Base-by-base conservation (phyloP, 306 rosid genomes). In the Malus orientalis region DNA sequence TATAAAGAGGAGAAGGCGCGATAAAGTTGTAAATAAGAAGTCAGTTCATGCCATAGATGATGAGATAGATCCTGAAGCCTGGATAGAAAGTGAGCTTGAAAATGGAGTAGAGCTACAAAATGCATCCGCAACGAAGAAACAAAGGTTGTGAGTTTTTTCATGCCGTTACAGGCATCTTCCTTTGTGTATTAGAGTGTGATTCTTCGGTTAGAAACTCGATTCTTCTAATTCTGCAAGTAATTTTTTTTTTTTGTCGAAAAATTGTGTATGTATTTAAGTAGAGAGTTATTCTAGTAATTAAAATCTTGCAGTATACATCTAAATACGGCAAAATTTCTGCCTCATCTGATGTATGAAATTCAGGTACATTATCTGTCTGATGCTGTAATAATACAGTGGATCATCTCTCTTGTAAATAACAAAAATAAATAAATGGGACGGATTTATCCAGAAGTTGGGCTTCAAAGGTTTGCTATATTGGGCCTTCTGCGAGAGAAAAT, bases 51-150 rank as follows among this genome's bases (percentile, higher is more conserved):
- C 73, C 49, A 6, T 44, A 19, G 70, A 27, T 29, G 67, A 80
- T 11, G 85, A 87, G 70, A 42, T 44, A 19, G 85, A 80, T 54
- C 23, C 70, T 27, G 88, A 87, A 80, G 85, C 84, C 55, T 87
- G 87, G 88, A 87, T 87, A 68, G 85, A 82, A 55, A 82, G 59
- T 30, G 88, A 82, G 79, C 87, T 87, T 44, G 88, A 87, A 82
- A 79, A 75, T 3, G 88, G 88, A 42, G 73, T 86, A 59, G 82
- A 84, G 67, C 62, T 79, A 11, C 76, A 63, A 71, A 27, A 25
- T 54, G 45, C 12, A 9, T 77, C 79, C 27, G 19, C 75, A 30
- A 54, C 20, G 66, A 84, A 76, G 78, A 87, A 80, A 74, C 87
- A 69, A 23, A 66, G 84, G 44, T 29, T 16, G 42, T 30, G 68